Base-by-base conservation (phyloP, 192 early-diverging fungal genomes). In the Glomus cerebriforme region DNA sequence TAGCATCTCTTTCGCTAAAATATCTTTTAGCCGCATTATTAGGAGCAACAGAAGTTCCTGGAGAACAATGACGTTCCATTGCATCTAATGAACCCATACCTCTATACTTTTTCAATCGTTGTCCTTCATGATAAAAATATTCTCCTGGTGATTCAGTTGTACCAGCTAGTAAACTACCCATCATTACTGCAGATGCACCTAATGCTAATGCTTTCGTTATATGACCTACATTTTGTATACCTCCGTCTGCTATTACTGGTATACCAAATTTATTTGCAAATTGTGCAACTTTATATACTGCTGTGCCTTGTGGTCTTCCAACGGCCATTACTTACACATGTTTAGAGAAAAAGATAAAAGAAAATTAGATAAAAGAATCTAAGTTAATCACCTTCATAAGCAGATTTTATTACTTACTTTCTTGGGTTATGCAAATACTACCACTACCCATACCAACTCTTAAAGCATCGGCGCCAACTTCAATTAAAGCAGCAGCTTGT, bases 51-150 rank as follows among this genome's bases (percentile, higher is more conserved):
- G 82, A 81, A 63, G 85, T 87, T 77, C 85, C 86, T 72, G 82
- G 80, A 66, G 85, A 84, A 73, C 84, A 85, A 73, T 87, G 90
- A 82, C 87, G 90, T 81, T 94, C 91, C 98, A 99, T 99, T 47
- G 98, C 98, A 83, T 99, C 98, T 47, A 99, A 88, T 15, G 95
- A 95, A 13, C 98, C 98, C 98, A 99, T 99, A 73, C 98, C 98
- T 79, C 98, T 96, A 92, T 99, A 99, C 88, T 95, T 95, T 87
- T 99, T 99, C 80, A 99, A 85, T 59, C 96, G 92, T 88, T 97
- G 92, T 75, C 98, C 98, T 59, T 99, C 96, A 81, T 96, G 91
- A 91, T 96, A 99, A 82, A 96, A 99, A 93, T 97, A 99, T 75
- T 97, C 96, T 63, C 98, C 98, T 43, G 98, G 98, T 29, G 96